Percentiles rank a stretch among this genome's conserved stretches.
These are phyloP conservation scores for Hypoxylon sp. DNA, from an alignment of 2,329 filamentous ascomycete species.

Conservation along the genomic window DNA sequence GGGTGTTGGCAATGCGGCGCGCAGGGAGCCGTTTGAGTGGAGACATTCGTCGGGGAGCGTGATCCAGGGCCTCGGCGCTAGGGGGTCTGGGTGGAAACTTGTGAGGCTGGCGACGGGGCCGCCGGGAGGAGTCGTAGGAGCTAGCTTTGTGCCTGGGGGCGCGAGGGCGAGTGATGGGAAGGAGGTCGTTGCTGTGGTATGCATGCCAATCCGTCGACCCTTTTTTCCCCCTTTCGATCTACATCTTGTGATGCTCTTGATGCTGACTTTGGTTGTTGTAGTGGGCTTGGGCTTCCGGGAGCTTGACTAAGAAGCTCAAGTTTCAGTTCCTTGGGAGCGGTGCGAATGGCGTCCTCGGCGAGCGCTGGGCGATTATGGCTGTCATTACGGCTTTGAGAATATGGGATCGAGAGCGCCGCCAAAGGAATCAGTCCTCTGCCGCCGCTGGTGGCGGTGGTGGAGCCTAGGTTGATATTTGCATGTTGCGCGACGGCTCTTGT, in stretches of 20 bases:
- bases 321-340: slow-evolving; percentile 61
- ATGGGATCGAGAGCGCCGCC: slow-evolving; percentile 47
- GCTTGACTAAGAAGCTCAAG: slow-evolving; percentile 55
- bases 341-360: slow-evolving; percentile 58
- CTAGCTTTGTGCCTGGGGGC: slow-evolving; percentile 19
- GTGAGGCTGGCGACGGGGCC: slow-evolving; percentile 54
- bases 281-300: slow-evolving; percentile 53
- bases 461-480: slow-evolving; percentile 9
- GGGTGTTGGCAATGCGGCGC: slow-evolving; percentile 41
- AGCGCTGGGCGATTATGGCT: slow-evolving; percentile 62
- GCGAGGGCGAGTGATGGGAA: slow-evolving; percentile 54
- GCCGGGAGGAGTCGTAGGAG: slow-evolving; percentile 34
- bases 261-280: slow-evolving; percentile 5
- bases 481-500: background rate
- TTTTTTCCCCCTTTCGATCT: background rate
- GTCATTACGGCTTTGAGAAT: slow-evolving; percentile 58
- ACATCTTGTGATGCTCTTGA: background rate
- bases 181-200: slow-evolving; percentile 60
- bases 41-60: slow-evolving; percentile 57
- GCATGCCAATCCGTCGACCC: background rate
- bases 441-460: background rate
- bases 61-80: slow-evolving; percentile 53
- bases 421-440: background rate
- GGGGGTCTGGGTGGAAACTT: slow-evolving; percentile 60
- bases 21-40: slow-evolving; percentile 61